Percentiles rank a stretch among this genome's conserved stretches.
phyloP scores from a whole-genome alignment of 208 protist genomes.

The Blastocrithidia nonstop region DNA sequence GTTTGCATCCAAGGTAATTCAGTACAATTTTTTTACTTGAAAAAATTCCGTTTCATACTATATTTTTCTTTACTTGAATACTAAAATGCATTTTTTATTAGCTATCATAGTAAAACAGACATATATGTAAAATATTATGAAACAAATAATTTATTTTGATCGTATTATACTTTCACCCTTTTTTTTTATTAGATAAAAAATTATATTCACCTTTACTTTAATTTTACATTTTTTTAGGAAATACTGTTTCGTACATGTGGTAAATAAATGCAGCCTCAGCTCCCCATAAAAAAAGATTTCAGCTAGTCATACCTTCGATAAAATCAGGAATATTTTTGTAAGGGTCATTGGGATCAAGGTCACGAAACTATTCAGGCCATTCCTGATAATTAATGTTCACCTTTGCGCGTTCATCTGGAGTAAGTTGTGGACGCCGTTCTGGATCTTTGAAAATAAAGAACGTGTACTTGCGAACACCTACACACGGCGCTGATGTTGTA shows the following conservation, averaged over 20 bases:
- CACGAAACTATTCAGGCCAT: constrained; percentile 83
- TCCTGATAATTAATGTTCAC: constrained; percentile 79
- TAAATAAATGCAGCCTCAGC: constrained; percentile 82
- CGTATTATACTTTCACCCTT: neutral
- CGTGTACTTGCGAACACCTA: constrained; percentile 63
- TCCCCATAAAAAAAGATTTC: constrained; percentile 81
- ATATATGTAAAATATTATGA: neutral
- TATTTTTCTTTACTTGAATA: neutral
- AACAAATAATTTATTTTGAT: neutral
- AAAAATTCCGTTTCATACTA: no score
- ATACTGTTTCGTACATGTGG: constrained; percentile 82
- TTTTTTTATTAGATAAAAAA: neutral
- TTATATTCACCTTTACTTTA: neutral
- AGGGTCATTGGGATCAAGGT: constrained; percentile 84
- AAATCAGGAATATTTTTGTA: constrained; percentile 84
- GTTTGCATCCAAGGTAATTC: no score
- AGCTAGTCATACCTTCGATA: constrained; percentile 78
- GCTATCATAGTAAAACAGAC: neutral
- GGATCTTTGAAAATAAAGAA: constrained; percentile 80
- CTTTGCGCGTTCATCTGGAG: constrained; percentile 71
- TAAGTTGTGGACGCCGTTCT: constrained; percentile 76
- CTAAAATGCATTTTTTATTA: neutral
- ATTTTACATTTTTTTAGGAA: constrained; percentile 70
- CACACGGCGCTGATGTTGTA: neutral
- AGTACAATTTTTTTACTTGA: no score